These are phyloP conservation scores for Radiomyces spectabilis DNA, from an alignment of 192 early-diverging fungal genomes.

Conservation along the genomic window DNA sequence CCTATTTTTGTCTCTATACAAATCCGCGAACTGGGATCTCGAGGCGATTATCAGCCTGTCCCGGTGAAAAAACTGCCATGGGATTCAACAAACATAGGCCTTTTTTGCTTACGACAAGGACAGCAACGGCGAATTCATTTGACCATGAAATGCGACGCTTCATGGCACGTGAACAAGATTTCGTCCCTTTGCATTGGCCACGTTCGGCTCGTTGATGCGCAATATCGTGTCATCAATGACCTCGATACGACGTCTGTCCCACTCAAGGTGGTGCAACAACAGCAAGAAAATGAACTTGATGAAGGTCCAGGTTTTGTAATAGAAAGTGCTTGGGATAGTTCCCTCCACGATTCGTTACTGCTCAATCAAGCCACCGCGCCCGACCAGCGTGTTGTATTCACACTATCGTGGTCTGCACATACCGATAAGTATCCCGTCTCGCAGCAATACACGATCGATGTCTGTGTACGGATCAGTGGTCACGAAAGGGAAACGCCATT, in stretches of 20 bases:
- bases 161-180: conserved; percentile 45
- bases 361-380: conserved; percentile 53
- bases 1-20: conserved; percentile 48
- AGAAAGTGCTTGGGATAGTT: conserved; percentile 67
- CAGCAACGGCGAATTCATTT: conserved; percentile 65
- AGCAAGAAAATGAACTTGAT: conserved; percentile 35
- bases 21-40: conserved; percentile 51
- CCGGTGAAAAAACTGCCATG: conserved; percentile 42
- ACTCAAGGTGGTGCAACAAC: conserved; percentile 39
- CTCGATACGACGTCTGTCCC: conserved; percentile 31
- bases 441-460: not conserved
- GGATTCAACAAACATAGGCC: conserved; percentile 33
- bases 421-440: conserved; percentile 32
- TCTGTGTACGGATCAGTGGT: conserved; percentile 38
- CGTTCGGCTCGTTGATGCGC: conserved; percentile 27
- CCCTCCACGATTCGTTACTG: conserved; percentile 57
- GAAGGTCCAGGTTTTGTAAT: conserved; percentile 51
- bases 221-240: conserved; percentile 33
- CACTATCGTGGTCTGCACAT: conserved; percentile 37
- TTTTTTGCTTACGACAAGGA: conserved; percentile 66
- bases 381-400: conserved; percentile 47
- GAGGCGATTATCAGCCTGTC: conserved; percentile 59
- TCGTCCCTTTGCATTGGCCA: conserved; percentile 33
- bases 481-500: not conserved
- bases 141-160: conserved; percentile 57